Evolutionary conservation across 2,329 filamentous ascomycete species (phyloP).

Genomic region (Byssothecium circinans): DNA sequence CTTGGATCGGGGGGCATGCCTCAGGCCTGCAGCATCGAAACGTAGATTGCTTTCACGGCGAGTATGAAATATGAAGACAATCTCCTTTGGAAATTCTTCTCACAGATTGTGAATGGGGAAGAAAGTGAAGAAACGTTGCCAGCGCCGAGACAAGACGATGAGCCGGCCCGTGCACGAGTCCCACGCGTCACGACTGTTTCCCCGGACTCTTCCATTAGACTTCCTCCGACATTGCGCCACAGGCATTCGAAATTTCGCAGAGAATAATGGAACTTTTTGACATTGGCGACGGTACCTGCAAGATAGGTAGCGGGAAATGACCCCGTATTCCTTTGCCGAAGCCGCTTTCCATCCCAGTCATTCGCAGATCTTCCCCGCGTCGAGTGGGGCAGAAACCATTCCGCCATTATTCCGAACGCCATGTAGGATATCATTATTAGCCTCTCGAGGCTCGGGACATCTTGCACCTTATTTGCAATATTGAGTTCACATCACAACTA

Average conservation of each 20-base stretch:
- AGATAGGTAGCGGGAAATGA: slow-evolving; percentile 3
- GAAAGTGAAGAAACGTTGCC: no score
- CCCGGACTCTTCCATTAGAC: no score
- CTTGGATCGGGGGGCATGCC: slow-evolving; percentile 1
- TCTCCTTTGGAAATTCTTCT: no score
- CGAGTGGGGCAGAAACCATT: slow-evolving; percentile 5
- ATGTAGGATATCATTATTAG: slow-evolving; percentile 1
- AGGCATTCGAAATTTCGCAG: no score
- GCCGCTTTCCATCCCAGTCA: slow-evolving; percentile 1
- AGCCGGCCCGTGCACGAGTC: not conserved
- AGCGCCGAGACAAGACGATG: not conserved
- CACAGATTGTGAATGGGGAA: no score
- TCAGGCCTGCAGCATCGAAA: not conserved
- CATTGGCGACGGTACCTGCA: not conserved
- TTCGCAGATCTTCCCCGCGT: slow-evolving; percentile 8
- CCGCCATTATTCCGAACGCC: not conserved
- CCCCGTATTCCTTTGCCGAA: slow-evolving; percentile 5
- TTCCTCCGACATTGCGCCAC: no score
- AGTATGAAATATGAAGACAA: no score
- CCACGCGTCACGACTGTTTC: not conserved
- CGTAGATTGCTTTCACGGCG: no score
- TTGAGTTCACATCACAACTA: not conserved
- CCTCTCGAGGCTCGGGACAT: slow-evolving; percentile 1
- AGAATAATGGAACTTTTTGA: not conserved
- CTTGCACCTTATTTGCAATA: not conserved